phyloP scores from a whole-genome alignment of 2,329 filamentous ascomycete species.

The Keithomyces neogunnii region DNA sequence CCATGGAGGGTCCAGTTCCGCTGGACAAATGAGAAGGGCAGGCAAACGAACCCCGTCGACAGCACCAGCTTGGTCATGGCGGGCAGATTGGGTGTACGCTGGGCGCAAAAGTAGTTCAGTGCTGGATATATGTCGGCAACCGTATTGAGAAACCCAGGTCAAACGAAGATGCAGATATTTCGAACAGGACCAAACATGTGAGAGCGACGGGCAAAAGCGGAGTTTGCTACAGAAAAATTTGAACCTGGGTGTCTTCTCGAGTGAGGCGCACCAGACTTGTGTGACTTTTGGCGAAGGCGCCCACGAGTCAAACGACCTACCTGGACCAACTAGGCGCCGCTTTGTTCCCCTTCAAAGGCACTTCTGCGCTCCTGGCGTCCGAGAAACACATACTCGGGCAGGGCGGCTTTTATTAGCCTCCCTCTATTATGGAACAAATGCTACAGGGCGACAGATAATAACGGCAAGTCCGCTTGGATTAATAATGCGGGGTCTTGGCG shows the following conservation, averaged over 20 bases:
- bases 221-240: conserved; percentile 1
- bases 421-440: too few relatives aligned
- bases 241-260: neutral
- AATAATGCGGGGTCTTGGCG: neutral
- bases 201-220: neutral
- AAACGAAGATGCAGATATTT: neutral
- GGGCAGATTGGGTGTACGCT: conserved; percentile 3
- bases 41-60: conserved; percentile 65
- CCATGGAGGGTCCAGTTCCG: conserved; percentile 3
- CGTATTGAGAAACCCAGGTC: neutral
- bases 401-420: too few relatives aligned
- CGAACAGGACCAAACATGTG: neutral
- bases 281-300: too few relatives aligned
- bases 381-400: too few relatives aligned
- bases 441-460: neutral
- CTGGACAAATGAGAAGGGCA: conserved; percentile 5
- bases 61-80: conserved; percentile 71
- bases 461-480: neutral
- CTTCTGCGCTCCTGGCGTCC: too few relatives aligned
- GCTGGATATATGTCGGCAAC: neutral
- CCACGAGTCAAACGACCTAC: too few relatives aligned
- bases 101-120: neutral
- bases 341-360: too few relatives aligned
- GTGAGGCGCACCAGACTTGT: neutral
- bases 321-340: too few relatives aligned